Evolutionary conservation across 805 yeast genomes (phyloP).

Genomic region (Kodamaea kaohsiungensis): DNA sequence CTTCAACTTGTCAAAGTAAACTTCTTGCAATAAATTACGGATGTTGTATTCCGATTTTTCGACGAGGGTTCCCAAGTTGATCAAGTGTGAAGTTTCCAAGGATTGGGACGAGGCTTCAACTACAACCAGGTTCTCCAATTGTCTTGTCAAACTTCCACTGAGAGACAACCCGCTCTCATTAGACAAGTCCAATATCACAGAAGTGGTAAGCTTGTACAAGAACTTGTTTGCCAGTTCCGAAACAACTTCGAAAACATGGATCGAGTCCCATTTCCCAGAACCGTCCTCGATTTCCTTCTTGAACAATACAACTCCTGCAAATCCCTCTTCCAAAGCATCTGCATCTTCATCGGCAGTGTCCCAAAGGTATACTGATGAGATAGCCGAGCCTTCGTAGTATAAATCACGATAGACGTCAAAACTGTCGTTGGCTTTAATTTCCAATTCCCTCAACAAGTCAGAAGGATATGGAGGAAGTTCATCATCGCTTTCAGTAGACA

Average conservation of each 20-base stretch:
- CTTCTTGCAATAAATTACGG: constrained; percentile 87
- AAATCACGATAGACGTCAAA: constrained; percentile 91
- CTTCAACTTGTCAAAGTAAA: constrained; percentile 91
- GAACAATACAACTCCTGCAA: constrained; percentile 89
- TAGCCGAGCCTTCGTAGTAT: constrained; percentile 89
- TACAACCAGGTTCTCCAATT: constrained; percentile 46
- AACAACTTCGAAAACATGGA: constrained; percentile 83
- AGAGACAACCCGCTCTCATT: constrained; percentile 42
- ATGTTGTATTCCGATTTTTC: constrained; percentile 88
- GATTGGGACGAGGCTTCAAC: constrained; percentile 40
- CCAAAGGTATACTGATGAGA: constrained; percentile 89
- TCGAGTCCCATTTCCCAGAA: constrained; percentile 82
- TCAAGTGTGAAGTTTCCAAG: constrained; percentile 68
- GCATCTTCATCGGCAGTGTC: constrained; percentile 64
- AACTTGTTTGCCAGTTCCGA: constrained; percentile 40
- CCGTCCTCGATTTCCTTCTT: constrained; percentile 62
- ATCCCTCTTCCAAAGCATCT: constrained; percentile 48
- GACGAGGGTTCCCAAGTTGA: constrained; percentile 79
- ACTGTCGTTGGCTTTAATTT: constrained; percentile 80
- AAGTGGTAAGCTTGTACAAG: constrained; percentile 75
- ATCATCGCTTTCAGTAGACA: constrained; percentile 39
- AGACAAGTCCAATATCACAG: constrained; percentile 76
- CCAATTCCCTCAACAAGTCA: constrained; percentile 65
- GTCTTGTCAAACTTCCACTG: constrained; percentile 86
- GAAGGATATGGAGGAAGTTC: constrained; percentile 73